A percentile compares a stretch with the other conserved stretches of the same genome.
Conservation (phyloP, 371 early-diverging fungal genomes). For the Mycotypha africana region DNA sequence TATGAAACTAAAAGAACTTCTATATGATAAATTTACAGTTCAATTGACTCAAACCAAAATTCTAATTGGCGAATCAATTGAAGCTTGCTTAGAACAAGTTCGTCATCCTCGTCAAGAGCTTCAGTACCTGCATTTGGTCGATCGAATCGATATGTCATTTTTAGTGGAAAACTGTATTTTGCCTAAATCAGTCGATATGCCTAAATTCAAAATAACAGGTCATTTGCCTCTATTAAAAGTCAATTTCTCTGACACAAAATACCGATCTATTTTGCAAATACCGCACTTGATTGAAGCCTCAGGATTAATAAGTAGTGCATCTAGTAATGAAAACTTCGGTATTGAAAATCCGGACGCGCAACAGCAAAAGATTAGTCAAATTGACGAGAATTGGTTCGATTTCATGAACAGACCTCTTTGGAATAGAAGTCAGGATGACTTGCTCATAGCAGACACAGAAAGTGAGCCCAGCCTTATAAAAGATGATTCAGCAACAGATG, state of each 20-base stretch:
- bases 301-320: slow-evolving; percentile 18
- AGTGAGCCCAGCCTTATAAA: slow-evolving; percentile 26
- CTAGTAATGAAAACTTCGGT: not conserved
- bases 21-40: slow-evolving; percentile 91
- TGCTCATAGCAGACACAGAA: slow-evolving; percentile 26
- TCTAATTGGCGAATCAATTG: slow-evolving; percentile 74
- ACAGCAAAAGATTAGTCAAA: slow-evolving; percentile 3
- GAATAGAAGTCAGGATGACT: slow-evolving; percentile 17
- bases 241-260: slow-evolving; percentile 92
- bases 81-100: slow-evolving; percentile 67
- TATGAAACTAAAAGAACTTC: slow-evolving; percentile 64
- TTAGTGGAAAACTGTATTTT: slow-evolving; percentile 82
- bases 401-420: slow-evolving; percentile 33
- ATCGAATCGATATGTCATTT: slow-evolving; percentile 83
- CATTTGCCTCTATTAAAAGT: slow-evolving; percentile 82
- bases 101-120: slow-evolving; percentile 35
- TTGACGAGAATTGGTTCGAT: slow-evolving; percentile 22
- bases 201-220: slow-evolving; percentile 77
- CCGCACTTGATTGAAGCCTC: slow-evolving; percentile 53
- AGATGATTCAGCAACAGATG: slow-evolving; percentile 22
- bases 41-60: slow-evolving; percentile 81
- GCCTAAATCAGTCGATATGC: slow-evolving; percentile 68
- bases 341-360: not conserved
- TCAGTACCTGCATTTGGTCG: slow-evolving; percentile 73
- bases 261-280: slow-evolving; percentile 84